These are phyloP conservation scores for Neoboletus brunneissimus DNA, from an alignment of 768 basidiomycete species.

Conservation along the genomic window DNA sequence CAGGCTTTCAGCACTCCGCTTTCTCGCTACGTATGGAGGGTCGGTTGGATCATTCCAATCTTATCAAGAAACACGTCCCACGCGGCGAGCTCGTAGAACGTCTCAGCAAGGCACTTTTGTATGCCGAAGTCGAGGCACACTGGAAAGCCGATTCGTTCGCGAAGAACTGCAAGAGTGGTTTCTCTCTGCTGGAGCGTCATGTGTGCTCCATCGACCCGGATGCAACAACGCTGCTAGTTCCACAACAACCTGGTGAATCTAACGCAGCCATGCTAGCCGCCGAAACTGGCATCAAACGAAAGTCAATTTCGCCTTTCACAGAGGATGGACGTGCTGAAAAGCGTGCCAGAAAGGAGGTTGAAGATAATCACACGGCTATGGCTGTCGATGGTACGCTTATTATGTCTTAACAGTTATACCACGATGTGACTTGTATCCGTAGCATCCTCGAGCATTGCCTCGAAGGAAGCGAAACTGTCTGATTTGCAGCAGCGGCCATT, in stretches of 20 bases:
- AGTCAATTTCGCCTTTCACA: conserved; percentile 44
- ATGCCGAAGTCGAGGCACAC: conserved; percentile 80
- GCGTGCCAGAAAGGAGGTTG: conserved; percentile 51
- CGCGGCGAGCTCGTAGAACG: conserved; percentile 82
- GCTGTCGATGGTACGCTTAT: conserved; percentile 40
- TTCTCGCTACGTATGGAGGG: conserved; percentile 77
- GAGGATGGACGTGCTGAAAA: conserved; percentile 59
- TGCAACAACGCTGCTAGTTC: conserved; percentile 13
- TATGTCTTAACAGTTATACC: conserved; percentile 28
- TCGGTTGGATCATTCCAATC: conserved; percentile 64
- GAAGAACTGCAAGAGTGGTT: conserved; percentile 63
- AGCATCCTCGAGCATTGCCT: conserved; percentile 13
- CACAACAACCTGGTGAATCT: conserved; percentile 18
- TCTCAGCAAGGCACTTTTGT: conserved; percentile 75
- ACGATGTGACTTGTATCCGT: not conserved
- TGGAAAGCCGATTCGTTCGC: conserved; percentile 65
- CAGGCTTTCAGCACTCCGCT: conserved; percentile 80
- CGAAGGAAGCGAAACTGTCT: conserved; percentile 22
- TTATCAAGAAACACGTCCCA: conserved; percentile 69
- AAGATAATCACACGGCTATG: conserved; percentile 36
- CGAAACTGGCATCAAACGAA: conserved; percentile 46
- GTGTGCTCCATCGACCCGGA: conserved; percentile 57
- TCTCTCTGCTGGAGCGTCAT: conserved; percentile 75
- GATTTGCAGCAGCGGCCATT: conserved; percentile 20
- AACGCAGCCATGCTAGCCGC: conserved; percentile 2